Percentiles rank a stretch among this genome's conserved stretches.
These are phyloP conservation scores for Ceratocystiopsis sp. DNA, from an alignment of 2,329 filamentous ascomycete species.

Conservation along the genomic window DNA sequence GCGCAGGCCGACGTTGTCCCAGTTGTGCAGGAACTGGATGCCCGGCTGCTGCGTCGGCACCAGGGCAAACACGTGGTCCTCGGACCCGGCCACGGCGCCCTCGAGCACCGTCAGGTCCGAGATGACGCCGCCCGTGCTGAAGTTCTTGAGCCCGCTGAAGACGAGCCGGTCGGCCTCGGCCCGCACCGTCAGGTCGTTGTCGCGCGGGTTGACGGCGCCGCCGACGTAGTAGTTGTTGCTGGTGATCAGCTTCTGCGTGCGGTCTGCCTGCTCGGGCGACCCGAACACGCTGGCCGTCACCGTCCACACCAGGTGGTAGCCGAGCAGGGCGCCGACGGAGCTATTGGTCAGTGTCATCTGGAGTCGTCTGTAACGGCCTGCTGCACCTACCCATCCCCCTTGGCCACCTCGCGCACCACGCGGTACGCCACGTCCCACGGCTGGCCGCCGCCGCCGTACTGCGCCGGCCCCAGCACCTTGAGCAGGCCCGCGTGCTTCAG, in stretches of 20 bases:
- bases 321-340: conserved; percentile 39
- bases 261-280: conserved; percentile 39
- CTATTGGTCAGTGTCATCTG: too few species aligned
- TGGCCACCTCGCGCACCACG: conserved; percentile 43
- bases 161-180: conserved; percentile 31
- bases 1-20: conserved; percentile 46
- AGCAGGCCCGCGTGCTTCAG: conserved; percentile 24
- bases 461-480: conserved; percentile 21
- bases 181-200: conserved; percentile 41
- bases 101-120: conserved; percentile 50
- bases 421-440: conserved; percentile 36
- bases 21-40: conserved; percentile 42
- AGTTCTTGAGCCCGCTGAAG: conserved; percentile 46
- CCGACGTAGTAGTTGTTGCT: conserved; percentile 50
- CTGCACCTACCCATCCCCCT: conserved; percentile 45
- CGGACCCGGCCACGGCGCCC: conserved; percentile 39
- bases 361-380: too few species aligned
- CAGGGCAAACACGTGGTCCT: conserved; percentile 45
- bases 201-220: conserved; percentile 47
- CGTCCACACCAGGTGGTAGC: conserved; percentile 48
- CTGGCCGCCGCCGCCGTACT: conserved; percentile 26
- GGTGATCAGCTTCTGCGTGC: conserved; percentile 36
- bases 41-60: conserved; percentile 40
- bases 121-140: conserved; percentile 51
- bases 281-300: conserved; percentile 44